Conservation (phyloP, 768 basidiomycete genomes). For the Boletus tomentosulus region DNA sequence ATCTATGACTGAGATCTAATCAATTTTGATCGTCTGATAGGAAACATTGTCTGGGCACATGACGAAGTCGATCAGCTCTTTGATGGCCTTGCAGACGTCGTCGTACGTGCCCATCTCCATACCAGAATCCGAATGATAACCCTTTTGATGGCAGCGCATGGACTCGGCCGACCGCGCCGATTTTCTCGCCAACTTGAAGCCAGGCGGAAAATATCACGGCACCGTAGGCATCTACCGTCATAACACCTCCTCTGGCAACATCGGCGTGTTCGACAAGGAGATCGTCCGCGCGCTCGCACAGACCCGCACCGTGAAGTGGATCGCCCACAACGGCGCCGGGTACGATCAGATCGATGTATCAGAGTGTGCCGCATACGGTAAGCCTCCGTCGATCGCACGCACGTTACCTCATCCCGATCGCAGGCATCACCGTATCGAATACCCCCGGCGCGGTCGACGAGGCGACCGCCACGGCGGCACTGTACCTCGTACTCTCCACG, state of each 20-base stretch:
- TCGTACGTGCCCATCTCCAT: constrained; percentile 49
- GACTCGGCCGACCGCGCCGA: constrained; percentile 61
- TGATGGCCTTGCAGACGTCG: constrained; percentile 63
- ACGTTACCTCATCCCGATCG: neutral
- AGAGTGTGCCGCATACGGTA: constrained; percentile 69
- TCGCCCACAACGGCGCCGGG: constrained; percentile 90
- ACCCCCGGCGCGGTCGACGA: constrained; percentile 90
- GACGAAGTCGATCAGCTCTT: constrained; percentile 66
- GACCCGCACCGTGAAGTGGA: constrained; percentile 63
- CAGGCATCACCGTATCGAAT: constrained; percentile 72
- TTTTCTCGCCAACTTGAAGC: constrained; percentile 60
- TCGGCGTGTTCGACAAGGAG: constrained; percentile 79
- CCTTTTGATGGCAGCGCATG: constrained; percentile 35
- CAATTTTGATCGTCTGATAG: constrained; percentile 31
- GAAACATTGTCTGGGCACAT: constrained; percentile 76
- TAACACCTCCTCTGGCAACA: constrained; percentile 56
- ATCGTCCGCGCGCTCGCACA: constrained; percentile 63
- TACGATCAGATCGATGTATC: constrained; percentile 85
- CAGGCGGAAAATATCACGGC: constrained; percentile 70
- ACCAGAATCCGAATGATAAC: neutral
- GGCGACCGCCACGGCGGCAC: constrained; percentile 83
- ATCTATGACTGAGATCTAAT: neutral
- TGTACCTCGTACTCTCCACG: constrained; percentile 78
- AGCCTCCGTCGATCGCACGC: neutral
- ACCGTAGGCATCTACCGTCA: constrained; percentile 77